These are phyloP conservation scores for Aspergillus fischeri DNA, from an alignment of 2,329 filamentous ascomycete species.

Conservation along the genomic window DNA sequence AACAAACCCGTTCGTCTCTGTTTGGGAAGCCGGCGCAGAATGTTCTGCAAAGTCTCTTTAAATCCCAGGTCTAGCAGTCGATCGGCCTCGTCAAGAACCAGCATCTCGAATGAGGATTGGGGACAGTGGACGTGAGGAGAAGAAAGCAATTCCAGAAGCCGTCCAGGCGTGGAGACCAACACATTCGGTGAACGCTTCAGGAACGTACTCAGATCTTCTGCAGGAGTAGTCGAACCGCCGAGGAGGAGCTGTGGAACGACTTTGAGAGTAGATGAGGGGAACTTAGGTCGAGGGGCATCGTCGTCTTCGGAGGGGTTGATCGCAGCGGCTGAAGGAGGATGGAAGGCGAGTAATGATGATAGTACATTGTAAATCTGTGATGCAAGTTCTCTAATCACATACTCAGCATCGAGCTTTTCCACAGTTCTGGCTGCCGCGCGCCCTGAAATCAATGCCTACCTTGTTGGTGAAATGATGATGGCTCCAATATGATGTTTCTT, in stretches of 20 bases:
- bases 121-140: conserved; percentile 85
- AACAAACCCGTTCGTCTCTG: conserved; percentile 91
- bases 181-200: conserved; percentile 81
- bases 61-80: conserved; percentile 89
- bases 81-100: conserved; percentile 94
- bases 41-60: conserved; percentile 82
- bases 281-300: conserved; percentile 33
- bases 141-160: conserved; percentile 79
- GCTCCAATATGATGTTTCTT: conserved; percentile 87
- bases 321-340: conserved; percentile 64
- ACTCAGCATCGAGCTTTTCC: neutral
- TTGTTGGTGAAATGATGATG: conserved; percentile 86
- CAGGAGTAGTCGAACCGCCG: conserved; percentile 74
- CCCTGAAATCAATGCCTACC: conserved; percentile 28
- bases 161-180: conserved; percentile 83
- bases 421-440: neutral
- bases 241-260: conserved; percentile 84
- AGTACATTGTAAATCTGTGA: conserved; percentile 85
- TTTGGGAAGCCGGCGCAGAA: conserved; percentile 80
- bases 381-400: conserved; percentile 68
- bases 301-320: conserved; percentile 43
- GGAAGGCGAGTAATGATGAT: conserved; percentile 72
- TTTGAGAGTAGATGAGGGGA: conserved; percentile 49
- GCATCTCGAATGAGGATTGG: conserved; percentile 82
- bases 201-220: conserved; percentile 83